Evolutionary conservation across 148 eudicot species (phyloP).

Genomic region (Vaccinium myrtillus): DNA sequence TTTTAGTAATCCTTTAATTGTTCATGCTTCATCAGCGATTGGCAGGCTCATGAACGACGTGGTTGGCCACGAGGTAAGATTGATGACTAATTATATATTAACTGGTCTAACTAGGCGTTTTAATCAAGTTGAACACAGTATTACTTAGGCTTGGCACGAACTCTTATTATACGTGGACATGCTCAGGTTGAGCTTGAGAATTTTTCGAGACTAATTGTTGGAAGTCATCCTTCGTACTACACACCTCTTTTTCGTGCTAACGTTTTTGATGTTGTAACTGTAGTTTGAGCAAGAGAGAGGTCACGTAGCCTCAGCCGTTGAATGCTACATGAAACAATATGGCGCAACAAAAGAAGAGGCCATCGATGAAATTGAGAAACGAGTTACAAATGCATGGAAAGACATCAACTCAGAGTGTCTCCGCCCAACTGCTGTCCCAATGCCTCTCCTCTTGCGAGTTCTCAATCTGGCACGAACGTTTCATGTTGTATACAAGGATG

Average conservation of each 20-base stretch:
- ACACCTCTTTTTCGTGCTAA: background rate
- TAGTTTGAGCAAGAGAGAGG: conserved; percentile 35
- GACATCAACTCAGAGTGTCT: conserved; percentile 36
- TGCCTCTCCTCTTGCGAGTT: conserved; percentile 29
- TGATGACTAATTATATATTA: background rate
- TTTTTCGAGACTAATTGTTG: no score
- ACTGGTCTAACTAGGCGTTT: no score
- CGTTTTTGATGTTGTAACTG: background rate
- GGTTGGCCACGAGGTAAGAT: conserved; percentile 38
- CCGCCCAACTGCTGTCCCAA: conserved; percentile 31
- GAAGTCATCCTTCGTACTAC: no score
- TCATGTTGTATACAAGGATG: conserved; percentile 39
- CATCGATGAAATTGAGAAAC: conserved; percentile 13
- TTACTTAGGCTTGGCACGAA: no score
- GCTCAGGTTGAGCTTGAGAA: no score
- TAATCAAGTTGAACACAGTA: no score
- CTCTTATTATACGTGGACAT: no score
- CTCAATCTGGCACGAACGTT: conserved; percentile 34
- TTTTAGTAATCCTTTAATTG: conserved; percentile 26
- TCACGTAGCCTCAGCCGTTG: conserved; percentile 41
- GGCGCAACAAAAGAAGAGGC: conserved; percentile 29
- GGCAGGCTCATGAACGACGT: conserved; percentile 36
- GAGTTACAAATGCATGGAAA: conserved; percentile 37
- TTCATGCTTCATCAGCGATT: conserved; percentile 24
- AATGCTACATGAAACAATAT: conserved; percentile 38